A percentile compares a stretch with the other conserved stretches of the same genome.
phyloP scores from a whole-genome alignment of 768 basidiomycete species.

The Lepiota venenata region DNA sequence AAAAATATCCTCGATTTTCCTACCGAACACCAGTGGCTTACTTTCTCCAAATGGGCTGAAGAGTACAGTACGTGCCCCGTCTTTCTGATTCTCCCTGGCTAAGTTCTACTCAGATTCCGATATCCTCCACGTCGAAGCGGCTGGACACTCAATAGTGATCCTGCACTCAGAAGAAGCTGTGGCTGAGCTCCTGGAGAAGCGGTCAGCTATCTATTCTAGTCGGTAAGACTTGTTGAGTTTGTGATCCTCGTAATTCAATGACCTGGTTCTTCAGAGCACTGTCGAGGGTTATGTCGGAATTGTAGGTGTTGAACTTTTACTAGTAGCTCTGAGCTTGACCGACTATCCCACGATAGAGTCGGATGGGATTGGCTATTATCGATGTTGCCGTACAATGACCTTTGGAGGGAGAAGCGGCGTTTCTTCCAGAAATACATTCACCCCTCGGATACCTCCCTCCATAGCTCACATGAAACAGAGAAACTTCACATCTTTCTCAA shows the following conservation, averaged over 20 bases:
- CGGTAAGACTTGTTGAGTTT: conserved; percentile 20
- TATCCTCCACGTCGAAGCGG: conserved; percentile 5
- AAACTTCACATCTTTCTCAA: conserved; percentile 22
- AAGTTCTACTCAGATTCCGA: conserved; percentile 6
- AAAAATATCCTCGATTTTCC: conserved; percentile 44
- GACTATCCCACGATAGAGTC: conserved; percentile 12
- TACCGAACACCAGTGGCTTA: conserved; percentile 34
- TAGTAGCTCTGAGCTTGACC: background rate
- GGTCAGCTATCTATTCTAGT: conserved; percentile 42
- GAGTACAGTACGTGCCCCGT: conserved; percentile 29
- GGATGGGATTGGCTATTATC: conserved; percentile 18
- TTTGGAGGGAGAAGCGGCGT: conserved; percentile 21
- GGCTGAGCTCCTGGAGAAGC: conserved; percentile 41
- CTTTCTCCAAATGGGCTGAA: conserved; percentile 36
- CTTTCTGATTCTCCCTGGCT: no score
- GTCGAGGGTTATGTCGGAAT: conserved; percentile 10
- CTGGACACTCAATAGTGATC: conserved; percentile 19
- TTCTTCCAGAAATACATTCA: conserved; percentile 24
- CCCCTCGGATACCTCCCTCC: conserved; percentile 15
- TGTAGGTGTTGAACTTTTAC: background rate
- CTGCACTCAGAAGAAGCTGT: conserved; percentile 29
- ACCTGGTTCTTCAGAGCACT: background rate
- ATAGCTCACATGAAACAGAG: conserved; percentile 18
- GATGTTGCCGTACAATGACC: conserved; percentile 19
- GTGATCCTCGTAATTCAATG: conserved; percentile 16